Conservation (phyloP, 345 rosid genomes). For the Lepidium didymum region DNA sequence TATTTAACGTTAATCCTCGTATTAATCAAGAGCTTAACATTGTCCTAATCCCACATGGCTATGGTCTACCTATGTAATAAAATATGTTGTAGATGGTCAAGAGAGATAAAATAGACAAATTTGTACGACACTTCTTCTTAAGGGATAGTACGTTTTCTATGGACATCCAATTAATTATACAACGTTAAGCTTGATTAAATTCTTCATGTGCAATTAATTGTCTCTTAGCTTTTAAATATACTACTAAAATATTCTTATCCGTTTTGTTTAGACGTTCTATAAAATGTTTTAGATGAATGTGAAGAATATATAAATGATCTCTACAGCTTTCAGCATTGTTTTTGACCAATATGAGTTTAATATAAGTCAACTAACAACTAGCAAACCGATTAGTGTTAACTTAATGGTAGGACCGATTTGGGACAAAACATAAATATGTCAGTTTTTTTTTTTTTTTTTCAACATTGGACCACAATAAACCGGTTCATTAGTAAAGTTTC, state of each 20-base stretch:
- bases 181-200: not conserved
- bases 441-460: no score
- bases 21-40: slow-evolving; percentile 15
- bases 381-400: no score
- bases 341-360: not conserved
- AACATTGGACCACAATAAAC: no score
- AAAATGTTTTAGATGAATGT: not conserved
- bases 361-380: not conserved
- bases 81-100: not conserved
- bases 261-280: not conserved
- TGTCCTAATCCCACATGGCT: slow-evolving; percentile 30
- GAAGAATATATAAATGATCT: not conserved
- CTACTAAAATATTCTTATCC: not conserved
- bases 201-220: not conserved
- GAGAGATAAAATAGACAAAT: slow-evolving; percentile 12
- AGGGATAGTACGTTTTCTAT: not conserved
- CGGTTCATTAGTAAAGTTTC: no score
- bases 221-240: not conserved
- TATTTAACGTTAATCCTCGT: slow-evolving; percentile 13
- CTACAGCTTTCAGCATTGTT: not conserved
- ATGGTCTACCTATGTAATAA: slow-evolving; percentile 19
- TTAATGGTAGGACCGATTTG: no score
- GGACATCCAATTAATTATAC: not conserved
- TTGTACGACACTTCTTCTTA: slow-evolving; percentile 5
- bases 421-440: no score